Conservation (phyloP, 345 rosid genomes). For the Eucalyptus fibrosa region DNA sequence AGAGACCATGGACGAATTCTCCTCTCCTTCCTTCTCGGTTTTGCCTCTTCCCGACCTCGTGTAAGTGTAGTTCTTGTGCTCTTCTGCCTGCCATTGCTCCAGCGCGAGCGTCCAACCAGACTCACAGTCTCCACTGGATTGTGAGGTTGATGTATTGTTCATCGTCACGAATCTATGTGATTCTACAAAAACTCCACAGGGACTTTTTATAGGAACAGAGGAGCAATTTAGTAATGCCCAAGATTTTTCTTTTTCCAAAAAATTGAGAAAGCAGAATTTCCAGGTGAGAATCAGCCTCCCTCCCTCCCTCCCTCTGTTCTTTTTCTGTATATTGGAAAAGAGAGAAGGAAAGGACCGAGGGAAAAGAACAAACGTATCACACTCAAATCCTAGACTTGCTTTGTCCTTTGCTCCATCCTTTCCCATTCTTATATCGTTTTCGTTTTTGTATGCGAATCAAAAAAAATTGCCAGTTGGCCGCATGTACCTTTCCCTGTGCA, state of each 20-base stretch:
- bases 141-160: constrained; percentile 45
- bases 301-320: neutral
- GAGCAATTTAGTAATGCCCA: neutral
- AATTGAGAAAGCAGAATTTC: neutral
- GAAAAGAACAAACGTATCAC: constrained; percentile 19
- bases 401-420: constrained; percentile 22
- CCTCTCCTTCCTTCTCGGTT: constrained; percentile 5
- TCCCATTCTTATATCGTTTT: constrained; percentile 14
- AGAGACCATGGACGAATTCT: constrained; percentile 75
- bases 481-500: neutral
- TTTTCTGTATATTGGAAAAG: constrained; percentile 12
- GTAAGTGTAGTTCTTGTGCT: neutral
- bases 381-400: constrained; percentile 33
- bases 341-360: neutral
- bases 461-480: constrained; percentile 60
- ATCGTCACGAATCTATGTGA: constrained; percentile 1
- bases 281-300: neutral
- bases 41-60: constrained; percentile 1
- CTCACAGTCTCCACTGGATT: constrained; percentile 52
- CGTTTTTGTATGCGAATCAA: constrained; percentile 10
- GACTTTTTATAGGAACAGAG: neutral
- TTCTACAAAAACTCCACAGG: neutral
- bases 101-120: constrained; percentile 85
- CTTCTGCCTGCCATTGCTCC: constrained; percentile 26
- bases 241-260: neutral